Conservation (phyloP, 108 stramenopile genomes). For the Cyclotella cryptica region DNA sequence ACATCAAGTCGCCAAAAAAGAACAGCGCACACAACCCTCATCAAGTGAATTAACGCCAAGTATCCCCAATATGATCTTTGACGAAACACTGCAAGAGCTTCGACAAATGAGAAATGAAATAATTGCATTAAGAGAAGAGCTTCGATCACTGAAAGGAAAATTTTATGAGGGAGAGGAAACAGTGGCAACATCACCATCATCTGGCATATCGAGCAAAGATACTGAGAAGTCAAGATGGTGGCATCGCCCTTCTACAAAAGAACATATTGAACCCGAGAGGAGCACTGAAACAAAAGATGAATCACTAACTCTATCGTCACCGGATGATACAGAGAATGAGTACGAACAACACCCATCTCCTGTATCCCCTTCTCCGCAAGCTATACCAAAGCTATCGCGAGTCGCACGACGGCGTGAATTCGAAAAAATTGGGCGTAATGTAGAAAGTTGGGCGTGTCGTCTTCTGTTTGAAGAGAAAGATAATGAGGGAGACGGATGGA, state of each 20-base stretch:
- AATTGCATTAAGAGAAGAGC: conserved; percentile 70
- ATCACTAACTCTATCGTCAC: not conserved
- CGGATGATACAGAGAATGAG: not conserved
- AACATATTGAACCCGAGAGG: not conserved
- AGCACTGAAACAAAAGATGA: not conserved
- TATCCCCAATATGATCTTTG: not conserved
- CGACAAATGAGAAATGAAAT: conserved; percentile 77
- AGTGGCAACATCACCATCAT: not conserved
- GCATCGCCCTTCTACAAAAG: conserved; percentile 1
- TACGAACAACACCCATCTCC: not conserved
- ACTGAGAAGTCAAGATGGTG: not conserved
- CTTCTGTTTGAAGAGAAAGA: conserved; percentile 62
- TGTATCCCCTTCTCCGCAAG: not conserved
- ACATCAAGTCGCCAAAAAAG: not conserved
- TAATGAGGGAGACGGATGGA: conserved; percentile 69
- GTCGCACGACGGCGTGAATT: conserved; percentile 44
- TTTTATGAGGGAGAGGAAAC: conserved; percentile 23
- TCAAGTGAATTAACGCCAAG: not conserved
- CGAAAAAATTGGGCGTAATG: conserved; percentile 65
- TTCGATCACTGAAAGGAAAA: conserved; percentile 58
- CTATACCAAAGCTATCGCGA: not conserved
- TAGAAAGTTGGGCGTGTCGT: conserved; percentile 75
- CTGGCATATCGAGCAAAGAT: not conserved
- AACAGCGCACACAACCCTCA: not conserved
- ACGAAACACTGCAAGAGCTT: conserved; percentile 69